Base-by-base conservation (phyloP, 768 basidiomycete genomes). In the Pisolithus sp. region DNA sequence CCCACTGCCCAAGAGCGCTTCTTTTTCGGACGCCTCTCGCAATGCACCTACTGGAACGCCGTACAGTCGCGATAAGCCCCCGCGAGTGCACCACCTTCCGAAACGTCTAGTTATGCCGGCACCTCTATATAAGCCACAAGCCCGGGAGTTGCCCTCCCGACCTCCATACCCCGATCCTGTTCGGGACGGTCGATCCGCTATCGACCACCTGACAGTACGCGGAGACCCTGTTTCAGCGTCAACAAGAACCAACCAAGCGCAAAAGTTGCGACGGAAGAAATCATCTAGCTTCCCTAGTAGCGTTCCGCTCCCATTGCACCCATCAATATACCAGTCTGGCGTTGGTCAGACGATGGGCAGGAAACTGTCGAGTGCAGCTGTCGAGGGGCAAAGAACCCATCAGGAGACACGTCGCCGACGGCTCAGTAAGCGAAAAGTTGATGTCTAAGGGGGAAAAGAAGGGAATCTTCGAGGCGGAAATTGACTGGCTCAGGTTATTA, bases 101-200 rank as follows among this genome's bases (percentile, higher is more conserved):
- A 84, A 78, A 62, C 77, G 72, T 44, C 78, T 89, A 24, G 80
- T 88, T 40, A 89, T 89, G 86, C 86, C 86, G 43, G 67, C 82
- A 3, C 86, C 82, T 15, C 73, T 89, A 37, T 80, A 81, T 60
- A 23, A 30, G 2, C 67, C 66, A 53, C 61, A 62, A 24, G 53
- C 54, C 23, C 39, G 48, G 50, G 49, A 38, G 43, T 46, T 48
- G 17, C 52, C 57, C 13, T 56, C 53, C 13, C 47, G 53, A 37
- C 49, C 55, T 23, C 58, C 62, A 45, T 41, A 52, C 24, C 51
- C 39, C n/a, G 59, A 61, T 38, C 50, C 56, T 30, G 42, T 34
- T 20, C 12, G 41, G 34, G 10, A 28, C 31, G 47, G 53, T 57
- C 48, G 55, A n/a, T 52, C 34, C 13, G 18, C 38, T 49, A 44